phyloP scores from a whole-genome alignment of 345 rosid species.

The Barbarea vulgaris region DNA sequence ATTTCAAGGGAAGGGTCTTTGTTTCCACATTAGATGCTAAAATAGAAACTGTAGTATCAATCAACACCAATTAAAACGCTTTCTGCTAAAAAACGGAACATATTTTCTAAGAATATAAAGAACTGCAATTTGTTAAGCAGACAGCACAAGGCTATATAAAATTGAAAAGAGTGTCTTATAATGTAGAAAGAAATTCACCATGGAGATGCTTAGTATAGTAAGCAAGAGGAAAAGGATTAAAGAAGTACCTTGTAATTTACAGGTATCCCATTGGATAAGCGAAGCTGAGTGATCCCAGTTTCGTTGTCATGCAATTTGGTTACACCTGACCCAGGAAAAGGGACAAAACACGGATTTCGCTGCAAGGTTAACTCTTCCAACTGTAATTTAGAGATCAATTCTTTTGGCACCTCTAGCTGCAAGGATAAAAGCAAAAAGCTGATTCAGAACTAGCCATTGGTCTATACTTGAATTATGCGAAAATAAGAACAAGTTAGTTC shows the following conservation, averaged over 20 bases:
- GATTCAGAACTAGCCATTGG: constrained; percentile 29
- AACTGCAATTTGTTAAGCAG: constrained; percentile 13
- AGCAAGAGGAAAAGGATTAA: constrained; percentile 4
- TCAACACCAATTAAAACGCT: not conserved
- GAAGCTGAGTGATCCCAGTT: constrained; percentile 83
- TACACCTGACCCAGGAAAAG: constrained; percentile 50
- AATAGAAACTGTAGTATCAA: constrained; percentile 1
- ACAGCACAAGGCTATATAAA: constrained; percentile 4
- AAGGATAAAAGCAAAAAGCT: constrained; percentile 30
- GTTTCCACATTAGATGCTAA: not conserved
- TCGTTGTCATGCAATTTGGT: constrained; percentile 75
- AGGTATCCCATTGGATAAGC: constrained; percentile 92
- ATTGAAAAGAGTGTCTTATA: constrained; percentile 1
- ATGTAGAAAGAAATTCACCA: constrained; percentile 21
- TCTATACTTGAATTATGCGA: constrained; percentile 14
- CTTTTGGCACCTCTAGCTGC: constrained; percentile 99
- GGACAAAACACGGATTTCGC: constrained; percentile 67
- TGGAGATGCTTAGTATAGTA: constrained; percentile 12
- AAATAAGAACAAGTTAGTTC: constrained; percentile 25
- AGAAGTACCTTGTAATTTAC: constrained; percentile 77
- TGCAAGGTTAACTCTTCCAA: constrained; percentile 70
- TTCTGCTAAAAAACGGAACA: not conserved
- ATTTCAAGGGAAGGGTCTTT: not conserved
- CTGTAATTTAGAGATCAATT: constrained; percentile 65
- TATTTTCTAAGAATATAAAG: not conserved